Evolutionary conservation across 2,329 filamentous ascomycete species (phyloP), one percentile per base, ranked within the genome.

Genomic region (Alternaria sp.): DNA sequence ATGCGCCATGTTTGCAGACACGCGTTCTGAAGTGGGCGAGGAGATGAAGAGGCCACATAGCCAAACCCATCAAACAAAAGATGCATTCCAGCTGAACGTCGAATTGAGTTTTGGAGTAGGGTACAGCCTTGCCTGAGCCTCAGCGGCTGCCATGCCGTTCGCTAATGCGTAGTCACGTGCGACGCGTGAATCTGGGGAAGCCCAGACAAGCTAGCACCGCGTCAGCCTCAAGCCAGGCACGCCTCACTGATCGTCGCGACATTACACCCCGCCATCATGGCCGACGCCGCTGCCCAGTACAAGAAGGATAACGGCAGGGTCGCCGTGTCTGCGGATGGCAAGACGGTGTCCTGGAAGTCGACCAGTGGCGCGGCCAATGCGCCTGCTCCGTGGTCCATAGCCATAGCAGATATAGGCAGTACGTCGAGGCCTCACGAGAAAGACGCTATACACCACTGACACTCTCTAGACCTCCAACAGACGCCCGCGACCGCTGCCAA

Each of bases 261-360:
- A 10, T 28, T 30, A 6, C 26, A 32, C 51, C 36, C 66, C 62
- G 61, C 64, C 71, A 77, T 63, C 71, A 81, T 81, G 79, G 75
- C 77, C 57, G 71, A 73, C 66, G 77, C 76, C 61, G 72, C 76
- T 56, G 76, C 79, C 32, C 77, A 90, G 62, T 98, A 96, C 86
- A 98, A 97, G 83, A 99, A 98, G 85, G 96, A 97, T 81, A 92
- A 98, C 84, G 96, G 96, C 78, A 88, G 88, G 64, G 83, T 99
- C 74, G 88, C 89, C 25, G 85, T 98, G 71, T 89, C 91, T 15
- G 83, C 86, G 60, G 93, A 97, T 79, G 86, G 88, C 74, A 88
- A 87, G 74, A 89, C 86, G 40, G 88, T 98, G 65, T 90, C 88
- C 78, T 99, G 95, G 95, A 92, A 89, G 30, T 91, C 93, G 10